Evolutionary conservation across 495 filamentous ascomycete genomes (phyloP).

Genomic region (Xylaria cubensis): DNA sequence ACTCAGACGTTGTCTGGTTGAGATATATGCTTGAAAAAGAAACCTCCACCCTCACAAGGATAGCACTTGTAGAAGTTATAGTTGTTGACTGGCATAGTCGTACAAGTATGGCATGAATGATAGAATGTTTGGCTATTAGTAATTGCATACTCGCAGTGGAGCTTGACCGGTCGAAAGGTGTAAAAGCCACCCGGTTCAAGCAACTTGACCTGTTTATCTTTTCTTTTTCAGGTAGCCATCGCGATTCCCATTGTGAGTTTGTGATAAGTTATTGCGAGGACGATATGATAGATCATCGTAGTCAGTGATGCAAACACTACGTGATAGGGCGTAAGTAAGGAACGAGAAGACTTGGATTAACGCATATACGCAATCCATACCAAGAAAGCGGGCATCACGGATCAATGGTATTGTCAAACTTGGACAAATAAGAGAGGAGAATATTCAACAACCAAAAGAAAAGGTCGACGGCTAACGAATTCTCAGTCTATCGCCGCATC

Average conservation of each 20-base stretch:
- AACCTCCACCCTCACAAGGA: background rate
- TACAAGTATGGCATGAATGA: background rate
- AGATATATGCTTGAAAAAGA: conserved; percentile 6
- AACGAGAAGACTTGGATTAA: conserved; percentile 7
- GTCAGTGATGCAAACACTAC: background rate
- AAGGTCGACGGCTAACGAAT: background rate
- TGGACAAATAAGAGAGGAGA: background rate
- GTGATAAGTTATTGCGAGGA: background rate
- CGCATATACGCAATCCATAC: conserved; percentile 7
- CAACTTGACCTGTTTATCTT: conserved; percentile 2
- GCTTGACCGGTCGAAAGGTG: conserved; percentile 15
- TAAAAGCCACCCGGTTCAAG: background rate
- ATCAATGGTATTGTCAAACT: conserved; percentile 2
- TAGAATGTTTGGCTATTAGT: conserved; percentile 3
- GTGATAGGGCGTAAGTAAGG: background rate
- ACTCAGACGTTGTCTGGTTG: background rate
- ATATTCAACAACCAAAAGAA: conserved; percentile 13
- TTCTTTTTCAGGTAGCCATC: background rate
- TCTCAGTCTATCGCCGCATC: background rate
- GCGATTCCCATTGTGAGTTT: background rate
- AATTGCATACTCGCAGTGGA: background rate
- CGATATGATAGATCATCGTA: conserved; percentile 3
- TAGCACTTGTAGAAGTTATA: background rate
- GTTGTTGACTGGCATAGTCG: background rate
- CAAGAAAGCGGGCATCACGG: conserved; percentile 8